These are phyloP conservation scores for Fragaria vesca DNA, from an alignment of 306 rosid genomes.

Conservation along the genomic window DNA sequence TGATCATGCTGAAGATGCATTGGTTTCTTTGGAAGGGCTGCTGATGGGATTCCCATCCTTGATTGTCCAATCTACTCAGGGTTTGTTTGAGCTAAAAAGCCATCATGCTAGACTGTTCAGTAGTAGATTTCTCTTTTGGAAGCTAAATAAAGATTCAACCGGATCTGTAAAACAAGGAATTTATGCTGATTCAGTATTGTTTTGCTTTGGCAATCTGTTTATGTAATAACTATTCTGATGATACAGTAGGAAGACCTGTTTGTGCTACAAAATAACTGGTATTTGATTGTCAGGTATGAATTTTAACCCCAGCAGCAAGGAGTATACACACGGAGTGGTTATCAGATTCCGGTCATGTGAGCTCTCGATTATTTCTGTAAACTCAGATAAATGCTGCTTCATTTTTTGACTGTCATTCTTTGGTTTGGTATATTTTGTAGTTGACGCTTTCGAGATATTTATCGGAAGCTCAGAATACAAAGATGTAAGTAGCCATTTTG, in stretches of 20 bases:
- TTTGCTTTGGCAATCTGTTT: background rate
- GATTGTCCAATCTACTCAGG: conserved; percentile 80
- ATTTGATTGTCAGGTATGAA: conserved; percentile 57
- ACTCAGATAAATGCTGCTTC: conserved; percentile 26
- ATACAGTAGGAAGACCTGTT: background rate
- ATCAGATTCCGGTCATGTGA: conserved; percentile 84
- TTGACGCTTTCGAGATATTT: conserved; percentile 67
- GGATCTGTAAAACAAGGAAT: conserved; percentile 6
- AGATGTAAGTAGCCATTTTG: conserved; percentile 53
- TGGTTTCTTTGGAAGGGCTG: conserved; percentile 52
- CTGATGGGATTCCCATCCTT: conserved; percentile 64
- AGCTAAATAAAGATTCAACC: conserved; percentile 4
- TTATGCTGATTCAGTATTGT: background rate
- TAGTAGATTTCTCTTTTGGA: background rate
- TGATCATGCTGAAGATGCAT: conserved; percentile 48
- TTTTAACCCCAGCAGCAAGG: conserved; percentile 58
- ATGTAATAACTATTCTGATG: background rate
- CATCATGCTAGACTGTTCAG: conserved; percentile 14
- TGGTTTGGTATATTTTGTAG: conserved; percentile 53
- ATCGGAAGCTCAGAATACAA: conserved; percentile 68
- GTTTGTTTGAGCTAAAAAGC: conserved; percentile 36
- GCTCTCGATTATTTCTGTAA: conserved; percentile 25
- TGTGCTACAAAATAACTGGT: conserved; percentile 6
- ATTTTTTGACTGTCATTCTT: conserved; percentile 29
- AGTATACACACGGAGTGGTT: conserved; percentile 69